Evolutionary conservation across 345 rosid species (phyloP).

Genomic region (Euphorbia lathyris): DNA sequence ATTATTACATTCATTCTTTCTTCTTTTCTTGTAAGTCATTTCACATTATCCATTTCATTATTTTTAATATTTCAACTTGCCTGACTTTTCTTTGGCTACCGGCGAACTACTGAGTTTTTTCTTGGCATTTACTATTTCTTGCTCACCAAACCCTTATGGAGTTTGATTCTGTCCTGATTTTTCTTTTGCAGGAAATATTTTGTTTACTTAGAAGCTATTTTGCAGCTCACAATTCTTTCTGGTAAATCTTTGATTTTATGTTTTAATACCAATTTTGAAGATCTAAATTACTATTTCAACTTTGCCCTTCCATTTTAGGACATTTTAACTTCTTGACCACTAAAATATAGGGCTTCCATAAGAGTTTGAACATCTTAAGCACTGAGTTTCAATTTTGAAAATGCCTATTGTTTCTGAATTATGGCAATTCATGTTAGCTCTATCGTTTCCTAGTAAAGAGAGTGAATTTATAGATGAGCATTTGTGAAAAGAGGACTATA

Average conservation of each 20-base stretch:
- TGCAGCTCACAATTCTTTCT: conserved; percentile 14
- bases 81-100: conserved; percentile 10
- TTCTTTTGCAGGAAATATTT: conserved; percentile 19
- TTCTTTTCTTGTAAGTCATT: conserved; percentile 17
- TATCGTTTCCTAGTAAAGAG: neutral
- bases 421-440: neutral
- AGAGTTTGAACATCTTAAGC: neutral
- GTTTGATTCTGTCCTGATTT: conserved; percentile 3
- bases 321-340: conserved; percentile 1
- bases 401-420: neutral
- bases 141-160: conserved; percentile 1
- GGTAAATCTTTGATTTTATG: conserved; percentile 27
- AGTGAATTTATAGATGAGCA: neutral
- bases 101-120: conserved; percentile 15
- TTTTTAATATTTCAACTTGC: neutral
- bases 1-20: conserved; percentile 3
- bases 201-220: conserved; percentile 13
- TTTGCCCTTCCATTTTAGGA: neutral
- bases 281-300: neutral
- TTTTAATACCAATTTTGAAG: neutral
- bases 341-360: neutral
- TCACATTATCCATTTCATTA: conserved; percentile 8
- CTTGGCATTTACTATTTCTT: conserved; percentile 3
- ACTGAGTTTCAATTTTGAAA: too few relatives aligned
- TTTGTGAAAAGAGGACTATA: neutral